Evolutionary conservation across 352 stramenopile species (phyloP).

Genomic region (Globisporangium splendens): DNA sequence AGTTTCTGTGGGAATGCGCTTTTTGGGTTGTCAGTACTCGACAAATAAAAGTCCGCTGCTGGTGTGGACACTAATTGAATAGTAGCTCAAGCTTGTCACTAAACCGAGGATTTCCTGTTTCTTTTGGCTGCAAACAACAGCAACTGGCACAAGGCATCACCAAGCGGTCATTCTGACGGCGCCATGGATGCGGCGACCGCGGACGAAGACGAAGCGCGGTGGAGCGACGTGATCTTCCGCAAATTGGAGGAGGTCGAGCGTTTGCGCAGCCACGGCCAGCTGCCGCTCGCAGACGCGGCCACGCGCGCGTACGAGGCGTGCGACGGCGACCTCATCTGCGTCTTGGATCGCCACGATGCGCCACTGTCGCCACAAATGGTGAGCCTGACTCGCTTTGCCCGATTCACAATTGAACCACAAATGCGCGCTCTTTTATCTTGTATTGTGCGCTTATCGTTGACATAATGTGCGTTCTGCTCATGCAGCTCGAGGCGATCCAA

Average conservation of each 20-base stretch:
- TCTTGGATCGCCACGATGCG: conserved; percentile 52
- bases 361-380: conserved; percentile 56
- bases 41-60: no score
- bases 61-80: no score
- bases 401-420: neutral
- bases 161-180: neutral
- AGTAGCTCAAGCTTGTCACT: neutral
- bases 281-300: conserved; percentile 11
- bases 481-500: conserved; percentile 16
- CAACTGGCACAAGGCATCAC: neutral
- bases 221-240: conserved; percentile 19
- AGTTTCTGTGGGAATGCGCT: no score
- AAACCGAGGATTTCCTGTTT: neutral
- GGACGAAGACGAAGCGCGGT: neutral
- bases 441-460: neutral
- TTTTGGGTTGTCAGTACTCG: no score
- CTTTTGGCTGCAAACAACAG: neutral
- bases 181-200: neutral
- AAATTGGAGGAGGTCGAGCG: conserved; percentile 28
- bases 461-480: no score
- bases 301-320: conserved; percentile 9
- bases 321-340: conserved; percentile 48
- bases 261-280: conserved; percentile 20
- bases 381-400: conserved; percentile 2
- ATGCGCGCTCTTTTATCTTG: neutral